Evolutionary conservation across 371 early-diverging fungal species (phyloP).

Genomic region (Rhizopus arrhizus): DNA sequence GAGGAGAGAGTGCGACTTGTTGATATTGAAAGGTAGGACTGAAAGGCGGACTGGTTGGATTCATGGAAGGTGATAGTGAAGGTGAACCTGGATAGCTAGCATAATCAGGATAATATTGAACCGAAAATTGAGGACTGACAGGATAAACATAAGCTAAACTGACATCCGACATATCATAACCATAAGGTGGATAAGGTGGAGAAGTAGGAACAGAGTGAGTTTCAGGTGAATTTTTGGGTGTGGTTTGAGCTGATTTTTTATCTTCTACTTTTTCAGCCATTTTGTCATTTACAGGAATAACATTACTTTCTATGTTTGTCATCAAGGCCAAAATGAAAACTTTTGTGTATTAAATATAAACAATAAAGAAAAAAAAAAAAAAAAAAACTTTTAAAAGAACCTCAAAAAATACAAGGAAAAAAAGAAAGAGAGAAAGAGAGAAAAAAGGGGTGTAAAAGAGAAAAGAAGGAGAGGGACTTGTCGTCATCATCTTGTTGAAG

Average conservation of each 20-base stretch:
- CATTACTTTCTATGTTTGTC: slow-evolving; percentile 14
- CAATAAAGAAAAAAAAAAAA: slow-evolving; percentile 2
- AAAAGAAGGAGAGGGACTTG: not conserved
- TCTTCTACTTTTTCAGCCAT: slow-evolving; percentile 11
- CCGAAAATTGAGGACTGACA: slow-evolving; percentile 50
- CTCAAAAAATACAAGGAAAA: slow-evolving; percentile 7
- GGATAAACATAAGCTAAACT: slow-evolving; percentile 44
- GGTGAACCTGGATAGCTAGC: slow-evolving; percentile 54
- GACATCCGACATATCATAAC: slow-evolving; percentile 20
- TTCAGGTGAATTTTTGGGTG: slow-evolving; percentile 15
- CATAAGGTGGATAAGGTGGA: slow-evolving; percentile 37
- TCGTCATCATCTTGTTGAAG: slow-evolving; percentile 10
- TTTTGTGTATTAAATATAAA: not conserved
- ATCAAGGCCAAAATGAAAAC: not conserved
- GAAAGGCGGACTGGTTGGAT: slow-evolving; percentile 41
- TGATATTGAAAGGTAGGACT: slow-evolving; percentile 41
- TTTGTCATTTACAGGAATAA: not conserved
- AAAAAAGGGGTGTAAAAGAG: slow-evolving; percentile 6
- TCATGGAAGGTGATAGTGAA: slow-evolving; percentile 38
- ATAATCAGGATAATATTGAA: slow-evolving; percentile 52
- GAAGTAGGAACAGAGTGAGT: slow-evolving; percentile 45
- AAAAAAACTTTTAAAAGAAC: slow-evolving; percentile 5
- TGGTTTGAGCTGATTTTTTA: not conserved
- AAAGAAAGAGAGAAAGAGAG: slow-evolving; percentile 5
- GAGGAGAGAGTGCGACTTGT: slow-evolving; percentile 45